Percentiles rank a stretch among this genome's conserved stretches.
Conservation (phyloP, 2,329 filamentous ascomycete genomes). For the Ciborinia camelliae region DNA sequence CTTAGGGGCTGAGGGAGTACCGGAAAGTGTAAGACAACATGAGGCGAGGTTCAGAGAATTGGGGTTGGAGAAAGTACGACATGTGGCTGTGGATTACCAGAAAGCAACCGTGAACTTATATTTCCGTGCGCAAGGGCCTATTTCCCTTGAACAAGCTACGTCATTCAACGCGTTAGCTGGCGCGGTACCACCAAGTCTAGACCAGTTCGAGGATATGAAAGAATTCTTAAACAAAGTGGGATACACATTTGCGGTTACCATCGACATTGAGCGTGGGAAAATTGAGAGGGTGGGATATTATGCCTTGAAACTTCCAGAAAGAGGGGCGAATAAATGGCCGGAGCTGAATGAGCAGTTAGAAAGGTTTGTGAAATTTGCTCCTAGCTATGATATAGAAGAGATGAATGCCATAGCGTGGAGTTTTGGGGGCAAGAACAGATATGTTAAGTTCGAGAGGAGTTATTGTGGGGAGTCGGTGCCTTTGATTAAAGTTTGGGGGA, state of each 20-base stretch:
- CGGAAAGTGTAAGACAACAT: conserved; percentile 2
- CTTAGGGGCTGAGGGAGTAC: neutral
- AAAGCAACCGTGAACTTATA: conserved; percentile 18
- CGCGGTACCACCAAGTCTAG: neutral
- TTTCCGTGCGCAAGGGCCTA: conserved; percentile 8
- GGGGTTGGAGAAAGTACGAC: conserved; percentile 2
- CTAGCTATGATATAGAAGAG: conserved; percentile 13
- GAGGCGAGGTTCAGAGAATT: neutral
- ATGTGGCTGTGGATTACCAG: conserved; percentile 17
- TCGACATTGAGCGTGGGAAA: conserved; percentile 3
- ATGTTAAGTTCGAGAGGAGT: conserved; percentile 19
- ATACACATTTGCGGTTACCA: conserved; percentile 16
- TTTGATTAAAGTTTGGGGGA: conserved; percentile 6
- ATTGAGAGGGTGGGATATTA: conserved; percentile 18
- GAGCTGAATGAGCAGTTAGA: neutral
- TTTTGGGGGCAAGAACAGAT: conserved; percentile 14
- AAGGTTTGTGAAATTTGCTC: neutral
- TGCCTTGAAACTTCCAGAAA: conserved; percentile 15
- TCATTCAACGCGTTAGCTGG: neutral
- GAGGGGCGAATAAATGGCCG: neutral
- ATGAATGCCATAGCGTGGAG: conserved; percentile 17
- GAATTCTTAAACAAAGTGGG: neutral
- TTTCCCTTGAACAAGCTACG: neutral
- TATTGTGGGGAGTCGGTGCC: conserved; percentile 16
- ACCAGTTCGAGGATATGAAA: neutral